These are phyloP conservation scores for Inga leiocalycina DNA, from an alignment of 306 rosid species.

Conservation along the genomic window DNA sequence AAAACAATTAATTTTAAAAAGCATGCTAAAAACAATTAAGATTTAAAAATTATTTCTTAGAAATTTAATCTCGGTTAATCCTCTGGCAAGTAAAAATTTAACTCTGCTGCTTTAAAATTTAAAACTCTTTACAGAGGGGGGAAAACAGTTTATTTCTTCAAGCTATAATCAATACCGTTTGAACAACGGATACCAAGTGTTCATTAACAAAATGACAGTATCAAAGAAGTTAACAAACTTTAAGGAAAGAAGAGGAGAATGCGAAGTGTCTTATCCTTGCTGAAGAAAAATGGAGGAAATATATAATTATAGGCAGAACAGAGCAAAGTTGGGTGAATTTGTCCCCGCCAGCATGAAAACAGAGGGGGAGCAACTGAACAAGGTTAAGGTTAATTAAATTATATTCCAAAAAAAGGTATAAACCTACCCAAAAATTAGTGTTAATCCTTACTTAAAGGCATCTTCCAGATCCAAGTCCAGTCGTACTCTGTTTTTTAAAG, in stretches of 20 bases:
- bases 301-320: neutral
- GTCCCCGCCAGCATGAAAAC: slow-evolving; percentile 33
- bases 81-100: neutral
- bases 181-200: neutral
- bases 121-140: neutral
- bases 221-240: neutral
- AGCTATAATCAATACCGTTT: neutral
- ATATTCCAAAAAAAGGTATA: neutral
- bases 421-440: slow-evolving; percentile 10
- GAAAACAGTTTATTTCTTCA: neutral
- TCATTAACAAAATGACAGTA: neutral
- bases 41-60: no score
- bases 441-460: slow-evolving; percentile 52
- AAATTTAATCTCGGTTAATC: no score
- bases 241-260: neutral
- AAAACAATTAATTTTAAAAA: neutral
- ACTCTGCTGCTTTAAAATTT: neutral
- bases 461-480: slow-evolving; percentile 76
- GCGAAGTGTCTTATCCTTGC: neutral
- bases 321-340: slow-evolving; percentile 28
- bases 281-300: neutral
- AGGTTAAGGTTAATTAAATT: slow-evolving; percentile 20
- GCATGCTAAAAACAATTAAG: neutral
- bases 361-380: slow-evolving; percentile 9
- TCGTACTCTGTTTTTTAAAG: slow-evolving; percentile 62